Evolutionary conservation across 371 early-diverging fungal species (phyloP).

Genomic region (Rhizomucor miehei): DNA sequence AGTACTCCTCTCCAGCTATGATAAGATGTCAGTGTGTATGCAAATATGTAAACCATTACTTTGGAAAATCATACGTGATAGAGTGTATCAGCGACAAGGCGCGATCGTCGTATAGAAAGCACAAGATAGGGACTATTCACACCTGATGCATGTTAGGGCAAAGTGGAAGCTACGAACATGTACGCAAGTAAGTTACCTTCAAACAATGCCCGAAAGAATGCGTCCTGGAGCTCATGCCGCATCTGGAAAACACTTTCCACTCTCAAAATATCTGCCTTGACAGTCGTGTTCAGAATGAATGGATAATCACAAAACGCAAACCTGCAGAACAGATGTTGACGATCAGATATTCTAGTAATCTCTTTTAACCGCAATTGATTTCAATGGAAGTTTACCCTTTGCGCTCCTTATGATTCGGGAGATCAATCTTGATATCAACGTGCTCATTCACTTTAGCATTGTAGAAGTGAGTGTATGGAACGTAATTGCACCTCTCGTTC

Average conservation of each 20-base stretch:
- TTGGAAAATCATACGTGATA: slow-evolving; percentile 46
- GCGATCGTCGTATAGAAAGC: slow-evolving; percentile 78
- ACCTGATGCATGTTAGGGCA: slow-evolving; percentile 30
- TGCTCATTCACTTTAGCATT: slow-evolving; percentile 71
- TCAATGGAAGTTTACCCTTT: slow-evolving; percentile 45
- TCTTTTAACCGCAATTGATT: background rate
- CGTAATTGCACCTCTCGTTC: slow-evolving; percentile 45
- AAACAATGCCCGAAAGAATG: slow-evolving; percentile 89
- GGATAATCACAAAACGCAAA: slow-evolving; percentile 82
- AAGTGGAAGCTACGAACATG: background rate
- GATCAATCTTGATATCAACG: slow-evolving; percentile 82
- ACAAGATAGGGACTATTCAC: slow-evolving; percentile 84
- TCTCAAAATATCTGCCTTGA: slow-evolving; percentile 80
- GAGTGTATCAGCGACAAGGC: slow-evolving; percentile 74
- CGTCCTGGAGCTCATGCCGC: slow-evolving; percentile 66
- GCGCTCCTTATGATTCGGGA: slow-evolving; percentile 69
- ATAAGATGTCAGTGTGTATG: slow-evolving; percentile 5
- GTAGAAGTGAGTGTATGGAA: slow-evolving; percentile 65
- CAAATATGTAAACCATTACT: background rate
- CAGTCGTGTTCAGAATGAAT: slow-evolving; percentile 71
- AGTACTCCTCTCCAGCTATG: slow-evolving; percentile 70
- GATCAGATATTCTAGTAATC: background rate
- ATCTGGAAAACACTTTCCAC: slow-evolving; percentile 80
- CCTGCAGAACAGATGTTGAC: slow-evolving; percentile 12
- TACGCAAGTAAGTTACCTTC: slow-evolving; percentile 26